Percentiles rank a stretch among this genome's conserved stretches.
Conservation (phyloP, 2,329 filamentous ascomycete species). For the Fusarium humuli region DNA sequence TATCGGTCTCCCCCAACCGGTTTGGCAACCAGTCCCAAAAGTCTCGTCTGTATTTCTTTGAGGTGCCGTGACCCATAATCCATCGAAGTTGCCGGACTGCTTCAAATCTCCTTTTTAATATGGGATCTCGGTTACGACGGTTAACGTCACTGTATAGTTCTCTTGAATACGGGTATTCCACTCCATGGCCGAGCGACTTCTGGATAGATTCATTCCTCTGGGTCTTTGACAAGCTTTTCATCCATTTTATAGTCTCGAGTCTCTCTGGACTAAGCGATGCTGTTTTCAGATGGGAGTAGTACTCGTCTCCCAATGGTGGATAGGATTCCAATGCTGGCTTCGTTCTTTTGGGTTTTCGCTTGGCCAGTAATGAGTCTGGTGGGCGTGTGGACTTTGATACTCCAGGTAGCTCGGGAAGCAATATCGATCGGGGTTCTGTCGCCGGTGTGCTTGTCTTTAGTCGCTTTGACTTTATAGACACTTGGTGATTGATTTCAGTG, state of each 20-base stretch:
- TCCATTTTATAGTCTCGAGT: background rate
- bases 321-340: background rate
- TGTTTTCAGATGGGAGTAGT: background rate
- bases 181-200: background rate
- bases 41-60: background rate
- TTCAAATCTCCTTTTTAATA: background rate
- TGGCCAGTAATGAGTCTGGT: background rate
- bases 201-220: background rate
- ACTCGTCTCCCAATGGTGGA: background rate
- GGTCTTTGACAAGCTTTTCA: background rate
- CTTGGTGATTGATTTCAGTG: background rate
- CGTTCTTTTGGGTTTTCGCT: background rate
- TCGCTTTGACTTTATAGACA: background rate
- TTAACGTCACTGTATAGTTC: slow-evolving; percentile 1
- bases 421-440: background rate
- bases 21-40: background rate
- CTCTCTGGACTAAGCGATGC: background rate
- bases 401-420: background rate
- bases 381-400: background rate
- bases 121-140: background rate
- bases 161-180: slow-evolving; percentile 15
- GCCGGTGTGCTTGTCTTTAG: background rate
- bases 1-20: background rate
- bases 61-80: slow-evolving; percentile 1
- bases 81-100: slow-evolving; percentile 6